Evolutionary conservation across 108 stramenopile genomes (phyloP), one percentile per base, ranked within the genome.

Genomic region (Phaeodactylum tricornutum): DNA sequence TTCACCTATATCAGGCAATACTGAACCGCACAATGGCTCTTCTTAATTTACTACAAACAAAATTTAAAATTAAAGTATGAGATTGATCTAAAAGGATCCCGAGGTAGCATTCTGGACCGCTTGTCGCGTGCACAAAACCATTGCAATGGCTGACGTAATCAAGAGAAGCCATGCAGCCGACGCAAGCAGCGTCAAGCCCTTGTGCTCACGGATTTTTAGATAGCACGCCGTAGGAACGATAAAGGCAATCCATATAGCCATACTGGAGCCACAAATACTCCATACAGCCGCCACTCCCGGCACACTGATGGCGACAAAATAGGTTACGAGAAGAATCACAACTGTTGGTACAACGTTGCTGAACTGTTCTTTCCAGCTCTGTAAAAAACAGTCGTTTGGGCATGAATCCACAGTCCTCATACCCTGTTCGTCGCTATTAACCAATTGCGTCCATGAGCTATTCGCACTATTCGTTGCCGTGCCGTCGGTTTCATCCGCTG

Each of bases 231-330:
- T 52, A 14, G 88, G 88, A 9, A 90, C 49, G 32, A 84, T 69
- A 38, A 82, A 91, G 12, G 76, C 65, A 44, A 91, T 81, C 5
- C 80, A 22, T 57, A 81, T 78, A 1, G 76, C 79, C 74, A 86
- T 62, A 47, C 55, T 68, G 16, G 73, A 77, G 24, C 88, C 84
- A 47, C 64, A 63, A 30, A 91, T 55, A 45, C 66, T 61, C 88
- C 88, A 91, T 15, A 91, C 79, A 9, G 67, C 36, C 8, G 67
- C 77, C 17, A 86, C 84, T 20, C 84, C 81, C n/a, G 79, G 74
- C 36, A 72, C 81, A 3, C 36, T 37, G 7, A 72, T 54, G 9
- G 88, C 81, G 1, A 66, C 67, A n/a, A 70, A 29, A 43, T 69
- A 84, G 34, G 72, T 77, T 0, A 61, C 25, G 4, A 46, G 21